Evolutionary conservation across 2,329 filamentous ascomycete genomes (phyloP).

Genomic region (Aspergillus sojae): DNA sequence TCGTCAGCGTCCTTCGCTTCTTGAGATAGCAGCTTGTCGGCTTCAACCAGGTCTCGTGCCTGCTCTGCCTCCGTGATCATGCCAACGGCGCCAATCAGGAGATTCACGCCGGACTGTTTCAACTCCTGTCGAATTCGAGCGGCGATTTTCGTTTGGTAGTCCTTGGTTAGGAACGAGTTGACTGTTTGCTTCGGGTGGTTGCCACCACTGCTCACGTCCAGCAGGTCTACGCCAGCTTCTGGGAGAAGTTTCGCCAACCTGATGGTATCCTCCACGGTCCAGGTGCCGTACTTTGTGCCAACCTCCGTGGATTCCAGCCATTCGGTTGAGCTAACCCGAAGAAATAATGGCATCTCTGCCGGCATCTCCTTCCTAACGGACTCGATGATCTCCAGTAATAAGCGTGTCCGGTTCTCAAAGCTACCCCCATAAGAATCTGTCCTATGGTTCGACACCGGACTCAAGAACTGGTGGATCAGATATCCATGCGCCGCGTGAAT

Average conservation of each 20-base stretch:
- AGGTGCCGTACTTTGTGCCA: neutral
- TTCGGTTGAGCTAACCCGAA: neutral
- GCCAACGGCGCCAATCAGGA: too few species aligned
- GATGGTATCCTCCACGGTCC: neutral
- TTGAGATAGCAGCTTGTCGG: too few species aligned
- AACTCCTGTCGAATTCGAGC: too few species aligned
- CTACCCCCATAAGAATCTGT: neutral
- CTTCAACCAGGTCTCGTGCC: too few species aligned
- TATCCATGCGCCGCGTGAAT: conserved; percentile 80
- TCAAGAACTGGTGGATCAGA: conserved; percentile 69
- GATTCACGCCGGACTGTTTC: too few species aligned
- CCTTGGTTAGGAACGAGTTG: too few species aligned
- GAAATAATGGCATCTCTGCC: neutral
- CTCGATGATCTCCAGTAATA: neutral
- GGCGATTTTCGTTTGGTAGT: too few species aligned
- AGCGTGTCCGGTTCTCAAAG: neutral
- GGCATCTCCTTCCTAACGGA: neutral
- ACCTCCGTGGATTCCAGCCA: neutral
- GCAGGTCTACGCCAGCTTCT: neutral
- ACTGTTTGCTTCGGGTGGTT: neutral
- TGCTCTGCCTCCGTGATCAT: too few species aligned
- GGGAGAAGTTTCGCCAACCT: neutral
- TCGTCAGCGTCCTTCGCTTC: too few species aligned
- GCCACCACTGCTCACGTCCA: neutral
- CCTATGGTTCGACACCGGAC: conserved; percentile 57